Evolutionary conservation across 345 rosid genomes (phyloP).

Genomic region (Bruguiera gymnorhiza): DNA sequence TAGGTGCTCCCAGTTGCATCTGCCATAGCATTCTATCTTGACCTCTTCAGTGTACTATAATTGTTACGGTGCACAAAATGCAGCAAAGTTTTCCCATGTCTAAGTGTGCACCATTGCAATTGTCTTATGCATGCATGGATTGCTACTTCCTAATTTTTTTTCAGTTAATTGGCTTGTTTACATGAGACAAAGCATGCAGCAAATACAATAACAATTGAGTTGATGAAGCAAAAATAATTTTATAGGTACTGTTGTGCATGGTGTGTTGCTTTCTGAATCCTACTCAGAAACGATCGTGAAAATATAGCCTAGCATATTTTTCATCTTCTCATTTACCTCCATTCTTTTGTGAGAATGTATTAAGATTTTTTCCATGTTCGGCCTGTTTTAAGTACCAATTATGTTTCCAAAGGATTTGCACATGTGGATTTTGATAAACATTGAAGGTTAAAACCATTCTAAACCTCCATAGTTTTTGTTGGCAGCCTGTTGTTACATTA

Average conservation of each 20-base stretch:
- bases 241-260: too few species aligned
- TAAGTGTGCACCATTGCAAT: background rate
- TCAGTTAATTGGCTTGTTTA: background rate
- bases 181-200: background rate
- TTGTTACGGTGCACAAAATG: background rate
- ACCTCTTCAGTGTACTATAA: background rate
- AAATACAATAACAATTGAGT: background rate
- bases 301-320: background rate
- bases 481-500: background rate
- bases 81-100: background rate
- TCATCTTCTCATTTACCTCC: conserved; percentile 1
- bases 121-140: background rate
- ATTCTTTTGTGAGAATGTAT: background rate
- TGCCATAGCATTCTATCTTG: background rate
- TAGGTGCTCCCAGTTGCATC: background rate
- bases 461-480: too few species aligned
- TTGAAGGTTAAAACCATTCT: background rate
- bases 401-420: background rate
- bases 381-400: background rate
- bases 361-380: background rate
- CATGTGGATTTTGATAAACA: background rate
- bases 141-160: background rate
- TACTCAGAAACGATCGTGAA: background rate
- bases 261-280: background rate
- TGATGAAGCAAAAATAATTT: background rate